These are phyloP conservation scores for Coemansia sp. DNA, from an alignment of 192 early-diverging fungal genomes.

Conservation along the genomic window DNA sequence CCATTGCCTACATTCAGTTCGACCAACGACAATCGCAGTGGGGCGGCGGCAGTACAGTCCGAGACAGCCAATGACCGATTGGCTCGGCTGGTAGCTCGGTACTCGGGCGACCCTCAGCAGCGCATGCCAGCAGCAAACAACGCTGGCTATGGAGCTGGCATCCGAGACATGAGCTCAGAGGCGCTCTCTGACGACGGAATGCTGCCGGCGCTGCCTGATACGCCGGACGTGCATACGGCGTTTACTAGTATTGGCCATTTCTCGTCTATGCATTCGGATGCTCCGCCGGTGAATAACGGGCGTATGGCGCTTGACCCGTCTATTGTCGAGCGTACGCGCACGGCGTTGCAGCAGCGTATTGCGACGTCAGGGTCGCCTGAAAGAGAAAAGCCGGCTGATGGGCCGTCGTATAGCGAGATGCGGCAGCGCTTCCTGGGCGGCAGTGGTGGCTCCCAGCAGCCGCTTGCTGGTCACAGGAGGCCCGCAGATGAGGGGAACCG, in stretches of 20 bases:
- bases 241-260: conserved; percentile 21
- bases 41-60: neutral
- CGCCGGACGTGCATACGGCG: conserved; percentile 28
- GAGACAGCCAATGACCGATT: conserved; percentile 20
- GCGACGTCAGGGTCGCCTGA: neutral
- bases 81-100: conserved; percentile 39
- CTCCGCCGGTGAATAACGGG: neutral
- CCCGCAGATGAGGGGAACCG: neutral
- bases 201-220: conserved; percentile 23
- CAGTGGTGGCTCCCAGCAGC: neutral
- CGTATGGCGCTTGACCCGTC: conserved; percentile 11
- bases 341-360: conserved; percentile 35
- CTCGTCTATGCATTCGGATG: neutral
- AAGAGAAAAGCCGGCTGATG: neutral
- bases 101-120: conserved; percentile 18
- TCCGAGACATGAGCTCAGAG: conserved; percentile 21
- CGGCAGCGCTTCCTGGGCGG: conserved; percentile 20
- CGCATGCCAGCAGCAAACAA: neutral
- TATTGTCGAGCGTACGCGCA: conserved; percentile 34
- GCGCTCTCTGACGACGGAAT: conserved; percentile 19
- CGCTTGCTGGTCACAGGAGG: neutral
- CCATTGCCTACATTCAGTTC: conserved; percentile 36
- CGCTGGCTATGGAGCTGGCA: neutral
- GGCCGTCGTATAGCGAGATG: conserved; percentile 12
- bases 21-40: conserved; percentile 6